Percentiles rank a stretch among this genome's conserved stretches.
Evolutionary conservation across 1,284 basidiomycete species (phyloP).

Genomic region (Ceratorhiza oryzae-sativae): DNA sequence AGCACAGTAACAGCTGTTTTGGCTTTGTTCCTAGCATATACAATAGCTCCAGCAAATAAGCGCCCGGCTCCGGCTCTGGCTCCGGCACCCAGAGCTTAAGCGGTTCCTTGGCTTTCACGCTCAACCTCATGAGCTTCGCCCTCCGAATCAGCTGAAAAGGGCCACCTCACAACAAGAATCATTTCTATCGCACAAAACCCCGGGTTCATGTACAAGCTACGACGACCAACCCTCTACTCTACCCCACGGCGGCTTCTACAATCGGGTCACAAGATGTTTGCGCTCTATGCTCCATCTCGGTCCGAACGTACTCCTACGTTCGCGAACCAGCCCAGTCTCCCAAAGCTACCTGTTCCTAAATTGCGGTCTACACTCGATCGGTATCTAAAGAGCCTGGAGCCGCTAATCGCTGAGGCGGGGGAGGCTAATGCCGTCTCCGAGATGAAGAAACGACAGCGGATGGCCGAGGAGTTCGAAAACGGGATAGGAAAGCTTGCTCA

Average conservation of each 20-base stretch:
- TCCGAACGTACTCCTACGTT: constrained; percentile 41
- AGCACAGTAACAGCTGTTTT: background rate
- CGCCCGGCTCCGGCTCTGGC: background rate
- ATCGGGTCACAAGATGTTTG: constrained; percentile 37
- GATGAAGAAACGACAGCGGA: constrained; percentile 66
- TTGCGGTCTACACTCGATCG: constrained; percentile 78
- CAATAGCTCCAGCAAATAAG: background rate
- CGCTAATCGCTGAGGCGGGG: constrained; percentile 73
- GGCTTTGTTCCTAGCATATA: background rate
- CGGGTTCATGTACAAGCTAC: constrained; percentile 14
- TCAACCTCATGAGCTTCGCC: background rate
- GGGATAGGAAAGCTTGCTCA: constrained; percentile 79
- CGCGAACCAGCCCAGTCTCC: constrained; percentile 51
- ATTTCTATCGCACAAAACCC: background rate
- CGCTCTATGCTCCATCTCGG: constrained; percentile 39
- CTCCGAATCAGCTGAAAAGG: constrained; percentile 30
- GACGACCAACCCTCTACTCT: background rate
- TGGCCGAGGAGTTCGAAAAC: constrained; percentile 74
- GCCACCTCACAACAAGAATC: background rate
- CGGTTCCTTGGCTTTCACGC: constrained; percentile 6
- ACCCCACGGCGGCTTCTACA: constrained; percentile 10
- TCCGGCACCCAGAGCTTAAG: constrained; percentile 2
- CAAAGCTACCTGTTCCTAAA: constrained; percentile 86
- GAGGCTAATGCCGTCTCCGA: constrained; percentile 64
- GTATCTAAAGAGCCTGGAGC: constrained; percentile 82